These are phyloP conservation scores for Xenoacremonium recifei DNA, from an alignment of 2,329 filamentous ascomycete genomes.

Conservation along the genomic window DNA sequence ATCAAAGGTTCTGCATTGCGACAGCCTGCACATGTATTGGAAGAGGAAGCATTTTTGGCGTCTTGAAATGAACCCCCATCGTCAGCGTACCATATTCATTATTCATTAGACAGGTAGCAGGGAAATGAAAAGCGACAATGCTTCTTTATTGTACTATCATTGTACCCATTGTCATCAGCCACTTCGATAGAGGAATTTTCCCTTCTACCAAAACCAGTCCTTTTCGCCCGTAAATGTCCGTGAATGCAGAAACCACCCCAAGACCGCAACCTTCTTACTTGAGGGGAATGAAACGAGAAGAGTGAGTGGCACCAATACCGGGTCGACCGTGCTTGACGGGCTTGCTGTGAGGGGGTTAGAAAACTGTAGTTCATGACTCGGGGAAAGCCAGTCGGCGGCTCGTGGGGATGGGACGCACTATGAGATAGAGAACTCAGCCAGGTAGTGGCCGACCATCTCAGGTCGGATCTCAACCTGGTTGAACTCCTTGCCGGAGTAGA, in stretches of 20 bases:
- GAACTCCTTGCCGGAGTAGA: constrained; percentile 99
- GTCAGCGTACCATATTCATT: not conserved
- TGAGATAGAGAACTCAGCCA: constrained; percentile 99
- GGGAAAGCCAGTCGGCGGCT: not conserved
- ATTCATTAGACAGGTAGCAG: constrained; percentile 10
- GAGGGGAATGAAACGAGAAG: constrained; percentile 99
- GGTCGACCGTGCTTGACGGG: constrained; percentile 99
- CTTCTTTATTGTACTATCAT: constrained; percentile 44
- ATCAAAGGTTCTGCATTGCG: no score
- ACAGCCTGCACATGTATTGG: no score
- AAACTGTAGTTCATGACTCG: not conserved
- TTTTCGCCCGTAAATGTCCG: constrained; percentile 56
- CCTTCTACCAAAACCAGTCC: constrained; percentile 54
- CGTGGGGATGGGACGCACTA: constrained; percentile 90
- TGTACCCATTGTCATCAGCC: constrained; percentile 44
- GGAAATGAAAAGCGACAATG: constrained; percentile 38
- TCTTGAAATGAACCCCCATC: no score
- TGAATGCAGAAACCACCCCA: constrained; percentile 57
- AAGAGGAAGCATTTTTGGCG: no score
- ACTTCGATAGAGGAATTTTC: constrained; percentile 42
- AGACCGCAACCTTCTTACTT: constrained; percentile 77
- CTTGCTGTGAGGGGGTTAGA: constrained; percentile 70
- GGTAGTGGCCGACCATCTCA: constrained; percentile 99
- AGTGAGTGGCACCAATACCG: constrained; percentile 99
- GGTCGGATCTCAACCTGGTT: constrained; percentile 99